Evolutionary conservation across 805 yeast genomes (phyloP), one percentile per base, ranked within the genome.

Genomic region (Teunomyces pallodes): DNA sequence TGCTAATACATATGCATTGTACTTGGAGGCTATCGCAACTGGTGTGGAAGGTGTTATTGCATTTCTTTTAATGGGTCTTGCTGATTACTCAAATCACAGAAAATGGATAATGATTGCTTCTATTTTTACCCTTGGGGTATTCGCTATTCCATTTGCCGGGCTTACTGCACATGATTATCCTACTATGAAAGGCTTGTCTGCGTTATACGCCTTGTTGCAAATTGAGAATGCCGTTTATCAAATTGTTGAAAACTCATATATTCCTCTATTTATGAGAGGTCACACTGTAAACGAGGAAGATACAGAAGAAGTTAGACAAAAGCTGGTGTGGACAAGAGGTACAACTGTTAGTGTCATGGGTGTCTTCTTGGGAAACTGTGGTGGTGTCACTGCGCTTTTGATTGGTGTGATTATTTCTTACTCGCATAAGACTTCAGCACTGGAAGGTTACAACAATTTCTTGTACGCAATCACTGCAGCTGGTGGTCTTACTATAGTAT

Each of bases 211-310:
- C n/a, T 44, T 69, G 13, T 46, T 67, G 40, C 60, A 60, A 28
- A 50, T 69, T 6, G 53, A 54, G n/a, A 65, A 62, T 49, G 61
- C 67, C 1, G 50, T 67, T 2, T 63, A 70, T 46, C 73, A 72
- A 50, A 67, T 70, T n/a, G 36, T 70, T 14, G 75, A 70, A 49
- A 74, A 68, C 1, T 66, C 75, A 1, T 72, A 70, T 46, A 68
- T 72, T 36, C 77, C 77, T 1, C 42, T 65, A 17, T 68, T 72
- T 45, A 70, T 72, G 76, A 58, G 71, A 42, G 67, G 68, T 4
- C 54, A 56, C 2, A 59, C 52, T 3, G 44, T 53, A 1, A 38
- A 45, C 8, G 53, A 53, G 8, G 42, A 45, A 3, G 48, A 36
- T 4, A 43, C 52, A 6, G 70, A 68, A 47, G 60, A 62, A 3